Base-by-base conservation (phyloP, 148 eudicot species). In the Vaccinium vitisidaea region DNA sequence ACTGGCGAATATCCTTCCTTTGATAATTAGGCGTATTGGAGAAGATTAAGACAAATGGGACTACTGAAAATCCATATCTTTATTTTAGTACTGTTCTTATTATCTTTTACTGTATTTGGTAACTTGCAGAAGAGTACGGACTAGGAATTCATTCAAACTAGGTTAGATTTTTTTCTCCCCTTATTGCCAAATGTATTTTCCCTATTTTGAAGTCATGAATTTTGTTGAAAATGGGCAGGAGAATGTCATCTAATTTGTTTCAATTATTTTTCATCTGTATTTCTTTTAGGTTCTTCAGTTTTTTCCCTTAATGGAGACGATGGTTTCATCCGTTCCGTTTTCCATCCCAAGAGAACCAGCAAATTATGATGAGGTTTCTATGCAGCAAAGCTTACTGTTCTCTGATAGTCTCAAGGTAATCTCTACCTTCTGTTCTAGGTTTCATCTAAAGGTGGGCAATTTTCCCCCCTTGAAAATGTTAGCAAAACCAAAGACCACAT, bases 321-420 rank as follows among this genome's bases (percentile, higher is more conserved):
- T 96, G 89, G 84, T 85, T 23, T 83, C 94, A 82, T 58, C 95
- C 53, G 86, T 87, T 74, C 59, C 92, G 15, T 25, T 84, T 69
- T 86, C 92, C 75, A 84, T 90, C 77, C 90, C 92, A 80, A 87
- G 81, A 82, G 89, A 88, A 83, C 90, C 91, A 13, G 91, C 93
- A 63, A 92, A 91, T 87, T 96, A 89, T 61, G 97, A 96, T 85
- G 98, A 96, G 87, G 83, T 89, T 36, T 90, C 98, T 79, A 93
- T 97, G 94, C 93, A 97, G 83, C 94, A 97, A 82, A 92, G 94
- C 90, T 83, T 97, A 89, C 92, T 92, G 77, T 97, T 97, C 88
- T 88, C 94, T 25, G 99, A 95, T 86, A 92, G 98, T 89, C 94
- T 97, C 59, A 90, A 95, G 99, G 99, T 93, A 91, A 56, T 80